These are phyloP conservation scores for Rosa persica DNA, from an alignment of 306 rosid genomes.

Conservation along the genomic window DNA sequence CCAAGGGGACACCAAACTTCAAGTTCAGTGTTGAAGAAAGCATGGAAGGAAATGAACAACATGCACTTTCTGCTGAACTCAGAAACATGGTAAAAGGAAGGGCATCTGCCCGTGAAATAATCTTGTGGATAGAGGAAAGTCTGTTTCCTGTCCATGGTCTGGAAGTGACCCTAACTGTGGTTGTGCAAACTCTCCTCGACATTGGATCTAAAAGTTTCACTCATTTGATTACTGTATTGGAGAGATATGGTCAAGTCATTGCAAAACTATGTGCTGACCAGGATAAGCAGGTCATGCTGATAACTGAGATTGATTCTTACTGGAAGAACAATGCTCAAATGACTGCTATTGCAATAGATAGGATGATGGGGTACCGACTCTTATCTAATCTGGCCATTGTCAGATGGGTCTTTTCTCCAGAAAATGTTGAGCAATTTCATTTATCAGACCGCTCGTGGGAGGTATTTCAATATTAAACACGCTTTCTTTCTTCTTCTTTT, in stretches of 20 bases:
- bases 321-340: constrained; percentile 96
- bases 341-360: constrained; percentile 91
- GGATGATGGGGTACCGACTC: constrained; percentile 99
- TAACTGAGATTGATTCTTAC: constrained; percentile 71
- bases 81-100: constrained; percentile 85
- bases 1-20: constrained; percentile 82
- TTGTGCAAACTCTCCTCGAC: constrained; percentile 81
- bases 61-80: constrained; percentile 68
- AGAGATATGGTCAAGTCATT: constrained; percentile 90
- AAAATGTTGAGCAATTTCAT: constrained; percentile 82
- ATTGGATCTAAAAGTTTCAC: constrained; percentile 98
- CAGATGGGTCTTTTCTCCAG: constrained; percentile 90
- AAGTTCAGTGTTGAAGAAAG: constrained; percentile 54
- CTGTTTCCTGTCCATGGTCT: constrained; percentile 76
- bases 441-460: constrained; percentile 95
- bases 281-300: constrained; percentile 89
- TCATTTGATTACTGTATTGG: constrained; percentile 92
- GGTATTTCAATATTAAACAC: constrained; percentile 43
- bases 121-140: constrained; percentile 83
- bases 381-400: constrained; percentile 92
- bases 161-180: constrained; percentile 74
- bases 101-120: constrained; percentile 76
- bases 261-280: constrained; percentile 76
- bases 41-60: constrained; percentile 54
- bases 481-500: constrained; percentile 9